Conservation (phyloP, 2,329 filamentous ascomycete genomes). For the Sphaerulina populicola region DNA sequence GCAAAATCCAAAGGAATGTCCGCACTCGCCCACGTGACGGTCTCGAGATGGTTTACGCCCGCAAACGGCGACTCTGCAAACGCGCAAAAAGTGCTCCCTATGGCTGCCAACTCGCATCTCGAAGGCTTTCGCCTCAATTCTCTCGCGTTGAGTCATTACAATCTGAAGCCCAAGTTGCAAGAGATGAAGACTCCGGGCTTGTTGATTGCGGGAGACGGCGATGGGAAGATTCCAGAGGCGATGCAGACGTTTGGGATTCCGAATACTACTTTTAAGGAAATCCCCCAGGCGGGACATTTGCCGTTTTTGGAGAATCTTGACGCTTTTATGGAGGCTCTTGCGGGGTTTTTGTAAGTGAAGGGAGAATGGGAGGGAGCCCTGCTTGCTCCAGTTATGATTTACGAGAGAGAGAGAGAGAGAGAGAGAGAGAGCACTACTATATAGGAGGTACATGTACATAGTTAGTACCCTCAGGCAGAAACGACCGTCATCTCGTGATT, state of each 20-base stretch:
- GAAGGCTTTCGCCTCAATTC: slow-evolving; percentile 61
- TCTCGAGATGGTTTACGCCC: slow-evolving; percentile 64
- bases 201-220: slow-evolving; percentile 64
- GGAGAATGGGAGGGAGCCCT: too few species aligned
- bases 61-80: slow-evolving; percentile 52
- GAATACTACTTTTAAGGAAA: slow-evolving; percentile 53
- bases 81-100: slow-evolving; percentile 54
- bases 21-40: slow-evolving; percentile 60
- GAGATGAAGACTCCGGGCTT: slow-evolving; percentile 51
- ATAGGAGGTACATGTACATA: too few species aligned
- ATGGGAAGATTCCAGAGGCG: slow-evolving; percentile 66
- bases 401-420: too few species aligned
- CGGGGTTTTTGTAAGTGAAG: slow-evolving; percentile 44
- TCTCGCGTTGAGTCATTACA: slow-evolving; percentile 63
- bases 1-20: slow-evolving; percentile 36
- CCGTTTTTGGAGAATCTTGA: slow-evolving; percentile 72
- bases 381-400: too few species aligned
- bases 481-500: too few species aligned
- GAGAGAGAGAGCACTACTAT: too few species aligned
- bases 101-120: slow-evolving; percentile 62
- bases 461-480: too few species aligned
- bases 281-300: slow-evolving; percentile 67
- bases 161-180: slow-evolving; percentile 52
- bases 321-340: slow-evolving; percentile 58
- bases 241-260: slow-evolving; percentile 59